Base-by-base conservation (phyloP, 306 rosid species). In the Gillenia trifoliata region DNA sequence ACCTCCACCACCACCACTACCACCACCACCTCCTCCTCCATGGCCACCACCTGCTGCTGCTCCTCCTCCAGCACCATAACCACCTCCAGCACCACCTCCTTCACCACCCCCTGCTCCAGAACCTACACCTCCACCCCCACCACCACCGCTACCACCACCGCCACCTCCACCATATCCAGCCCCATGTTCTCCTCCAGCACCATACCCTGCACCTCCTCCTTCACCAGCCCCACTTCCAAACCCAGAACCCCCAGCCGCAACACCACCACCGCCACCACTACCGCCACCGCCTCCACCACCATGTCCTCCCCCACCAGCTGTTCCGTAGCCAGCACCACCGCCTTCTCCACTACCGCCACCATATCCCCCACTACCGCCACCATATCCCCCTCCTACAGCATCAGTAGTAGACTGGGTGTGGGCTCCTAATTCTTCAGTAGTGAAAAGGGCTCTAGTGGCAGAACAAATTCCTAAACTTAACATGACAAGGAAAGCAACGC, bases 401-500 rank as follows among this genome's bases (percentile, higher is more conserved):
- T 30, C 61, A 55, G 25, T 55, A 10, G 54, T 56, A 57, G 52
- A 77, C 6, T 43, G 68, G 41, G 12, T 31, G 45, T 56, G 68
- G 41, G 4, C 56, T 26, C 13, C 30, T 23, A 57, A 57, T 7
- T 61, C 31, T 50, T 71, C 54, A 15, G 16, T 34, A 20, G 78
- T 74, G 59, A 80, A 83, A 69, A 87, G 81, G n/a, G 82, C 72
- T 80, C 88, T 78, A 19, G 91, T 77, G 9, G 93, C 85, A 12
- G 85, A 85, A 66, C 83, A 79, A 20, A 83, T 73, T 12, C 87
- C 84, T 3, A 85, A 29, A 69, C 83, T 76, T 17, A 89, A 34
- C 33, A 80, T 40, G 22, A 65, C 68, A 70, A 83, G 72, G 74
- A 80, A 67, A 80, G 82, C 68, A 56, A 73, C 13, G 70, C 41